Evolutionary conservation across 225 moss, liverwort and hornwort genomes (phyloP).

Genomic region (Pleurozium schreberi): DNA sequence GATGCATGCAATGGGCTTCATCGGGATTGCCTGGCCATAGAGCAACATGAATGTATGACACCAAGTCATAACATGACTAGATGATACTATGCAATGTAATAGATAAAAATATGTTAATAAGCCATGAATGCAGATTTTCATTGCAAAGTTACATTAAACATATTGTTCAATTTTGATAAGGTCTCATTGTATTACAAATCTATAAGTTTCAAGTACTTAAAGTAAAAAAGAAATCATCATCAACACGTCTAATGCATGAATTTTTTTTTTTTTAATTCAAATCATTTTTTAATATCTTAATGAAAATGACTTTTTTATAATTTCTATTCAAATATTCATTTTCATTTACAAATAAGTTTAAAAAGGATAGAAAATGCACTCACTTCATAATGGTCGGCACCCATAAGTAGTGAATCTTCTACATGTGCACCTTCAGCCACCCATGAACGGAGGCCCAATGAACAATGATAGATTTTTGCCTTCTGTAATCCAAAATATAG

Average conservation of each 20-base stretch:
- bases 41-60: neutral
- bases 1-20: slow-evolving; percentile 7
- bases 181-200: neutral
- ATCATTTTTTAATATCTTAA: neutral
- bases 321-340: neutral
- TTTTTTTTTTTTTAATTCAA: too few relatives aligned
- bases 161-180: neutral
- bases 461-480: slow-evolving; percentile 72
- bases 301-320: neutral
- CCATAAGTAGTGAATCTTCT: slow-evolving; percentile 74
- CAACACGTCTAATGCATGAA: neutral
- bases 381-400: slow-evolving; percentile 75
- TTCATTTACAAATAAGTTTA: neutral
- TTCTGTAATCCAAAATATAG: neutral
- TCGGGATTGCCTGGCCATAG: neutral
- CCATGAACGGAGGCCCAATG: slow-evolving; percentile 63
- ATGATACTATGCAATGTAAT: neutral
- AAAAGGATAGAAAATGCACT: neutral
- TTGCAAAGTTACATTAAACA: neutral
- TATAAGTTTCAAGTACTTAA: neutral
- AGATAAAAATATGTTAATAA: neutral
- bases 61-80: neutral
- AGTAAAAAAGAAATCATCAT: neutral
- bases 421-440: slow-evolving; percentile 54
- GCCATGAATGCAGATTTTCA: too few relatives aligned